Conservation (phyloP, 164 flowering plant species). For the Piper longum region DNA sequence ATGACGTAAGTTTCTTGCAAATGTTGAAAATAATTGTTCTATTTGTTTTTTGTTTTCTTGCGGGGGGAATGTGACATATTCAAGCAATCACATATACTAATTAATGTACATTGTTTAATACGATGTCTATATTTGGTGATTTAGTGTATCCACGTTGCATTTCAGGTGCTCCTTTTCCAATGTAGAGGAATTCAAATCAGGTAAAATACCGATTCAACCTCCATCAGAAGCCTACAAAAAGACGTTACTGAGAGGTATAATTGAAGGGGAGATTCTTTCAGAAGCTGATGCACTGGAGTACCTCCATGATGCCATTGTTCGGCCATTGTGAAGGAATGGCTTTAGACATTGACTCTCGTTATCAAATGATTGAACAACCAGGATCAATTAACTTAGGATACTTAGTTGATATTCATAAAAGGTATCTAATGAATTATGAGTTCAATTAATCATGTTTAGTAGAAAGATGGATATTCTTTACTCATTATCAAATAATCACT, state of each 20-base stretch:
- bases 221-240: conserved; percentile 41
- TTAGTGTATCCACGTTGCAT: background rate
- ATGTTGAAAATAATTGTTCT: no score
- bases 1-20: conserved; percentile 51
- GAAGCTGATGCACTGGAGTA: conserved; percentile 60
- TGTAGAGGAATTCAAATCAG: conserved; percentile 41
- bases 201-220: conserved; percentile 34
- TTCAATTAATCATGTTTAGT: no score
- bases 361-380: no score
- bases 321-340: conserved; percentile 25
- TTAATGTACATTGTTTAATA: background rate
- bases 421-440: no score
- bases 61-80: background rate
- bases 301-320: conserved; percentile 37
- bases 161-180: conserved; percentile 51
- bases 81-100: background rate
- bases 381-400: no score
- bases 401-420: no score
- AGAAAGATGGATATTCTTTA: no score
- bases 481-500: no score
- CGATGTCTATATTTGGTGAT: background rate
- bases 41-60: background rate
- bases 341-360: no score
- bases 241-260: conserved; percentile 53
- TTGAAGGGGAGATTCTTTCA: conserved; percentile 57